phyloP scores from a whole-genome alignment of 2,329 filamentous ascomycete genomes.

The Aureobasidium vineae region DNA sequence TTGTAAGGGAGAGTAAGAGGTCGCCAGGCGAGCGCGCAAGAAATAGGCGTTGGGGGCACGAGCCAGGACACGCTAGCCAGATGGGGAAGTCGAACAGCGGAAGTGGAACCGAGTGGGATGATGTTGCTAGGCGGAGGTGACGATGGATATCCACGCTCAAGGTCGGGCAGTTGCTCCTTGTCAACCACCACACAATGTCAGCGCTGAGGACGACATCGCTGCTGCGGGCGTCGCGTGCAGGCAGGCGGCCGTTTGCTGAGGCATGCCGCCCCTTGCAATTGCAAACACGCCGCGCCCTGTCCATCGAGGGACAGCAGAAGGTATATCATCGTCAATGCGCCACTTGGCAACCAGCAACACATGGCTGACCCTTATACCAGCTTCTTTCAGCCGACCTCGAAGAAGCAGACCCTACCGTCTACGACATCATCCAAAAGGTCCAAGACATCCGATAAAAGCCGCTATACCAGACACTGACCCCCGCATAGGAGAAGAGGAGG shows the following conservation, averaged over 20 bases:
- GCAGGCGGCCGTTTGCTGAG: conserved; percentile 35
- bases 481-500: conserved; percentile 77
- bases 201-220: conserved; percentile 42
- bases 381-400: conserved; percentile 75
- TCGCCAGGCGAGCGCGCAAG: conserved; percentile 23
- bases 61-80: not conserved
- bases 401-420: conserved; percentile 82
- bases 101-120: conserved; percentile 14
- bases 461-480: conserved; percentile 23
- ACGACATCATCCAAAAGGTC: conserved; percentile 88
- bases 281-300: conserved; percentile 43
- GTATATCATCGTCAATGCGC: conserved; percentile 31
- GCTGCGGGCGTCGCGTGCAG: conserved; percentile 38
- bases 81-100: not conserved
- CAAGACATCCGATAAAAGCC: conserved; percentile 27
- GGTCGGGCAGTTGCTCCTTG: conserved; percentile 16
- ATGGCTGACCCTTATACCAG: conserved; percentile 48
- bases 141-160: not conserved
- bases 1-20: conserved; percentile 58
- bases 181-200: conserved; percentile 41
- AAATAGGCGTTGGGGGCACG: conserved; percentile 1
- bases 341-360: not conserved
- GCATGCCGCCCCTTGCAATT: conserved; percentile 35
- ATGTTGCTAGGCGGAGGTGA: conserved; percentile 6
- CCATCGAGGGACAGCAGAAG: conserved; percentile 50